Percentiles rank a stretch among this genome's conserved stretches.
phyloP scores from a whole-genome alignment of 768 basidiomycete genomes.

The Candolleomyces eurysporus region DNA sequence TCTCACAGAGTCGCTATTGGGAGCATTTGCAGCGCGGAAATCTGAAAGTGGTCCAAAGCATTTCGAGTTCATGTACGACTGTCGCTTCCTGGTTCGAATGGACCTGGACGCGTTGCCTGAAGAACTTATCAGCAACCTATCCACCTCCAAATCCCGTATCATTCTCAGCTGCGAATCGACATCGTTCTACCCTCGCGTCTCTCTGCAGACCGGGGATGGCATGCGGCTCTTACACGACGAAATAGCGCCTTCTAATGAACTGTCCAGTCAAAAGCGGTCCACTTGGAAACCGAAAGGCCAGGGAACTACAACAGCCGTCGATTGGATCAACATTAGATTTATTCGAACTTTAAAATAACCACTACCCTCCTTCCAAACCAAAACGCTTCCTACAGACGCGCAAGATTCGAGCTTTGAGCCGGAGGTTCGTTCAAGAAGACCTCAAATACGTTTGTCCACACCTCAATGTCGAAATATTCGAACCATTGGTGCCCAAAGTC shows the following conservation, averaged over 20 bases:
- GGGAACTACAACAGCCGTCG: neutral
- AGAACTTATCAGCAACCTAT: constrained; percentile 19
- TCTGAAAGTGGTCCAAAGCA: constrained; percentile 14
- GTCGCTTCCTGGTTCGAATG: constrained; percentile 58
- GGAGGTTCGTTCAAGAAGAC: constrained; percentile 22
- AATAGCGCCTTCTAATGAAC: neutral
- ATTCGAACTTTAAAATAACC: constrained; percentile 21
- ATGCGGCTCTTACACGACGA: neutral
- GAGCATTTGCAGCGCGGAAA: constrained; percentile 15
- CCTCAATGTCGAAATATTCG: constrained; percentile 42
- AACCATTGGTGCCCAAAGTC: constrained; percentile 45
- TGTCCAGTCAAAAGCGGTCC: neutral
- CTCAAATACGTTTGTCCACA: constrained; percentile 40
- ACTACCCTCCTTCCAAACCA: no score
- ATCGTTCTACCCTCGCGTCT: constrained; percentile 7
- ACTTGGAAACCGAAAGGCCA: neutral
- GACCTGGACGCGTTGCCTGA: constrained; percentile 41
- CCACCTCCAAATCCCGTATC: neutral
- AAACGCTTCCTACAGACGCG: neutral
- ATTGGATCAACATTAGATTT: constrained; percentile 3
- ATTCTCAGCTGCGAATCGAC: constrained; percentile 5
- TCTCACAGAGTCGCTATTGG: constrained; percentile 10
- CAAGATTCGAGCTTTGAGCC: neutral
- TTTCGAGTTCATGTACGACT: constrained; percentile 56
- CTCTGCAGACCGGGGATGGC: neutral